Evolutionary conservation across 352 stramenopile species (phyloP), one percentile per base, ranked within the genome.

Genomic region (Plasmopara halstedii): DNA sequence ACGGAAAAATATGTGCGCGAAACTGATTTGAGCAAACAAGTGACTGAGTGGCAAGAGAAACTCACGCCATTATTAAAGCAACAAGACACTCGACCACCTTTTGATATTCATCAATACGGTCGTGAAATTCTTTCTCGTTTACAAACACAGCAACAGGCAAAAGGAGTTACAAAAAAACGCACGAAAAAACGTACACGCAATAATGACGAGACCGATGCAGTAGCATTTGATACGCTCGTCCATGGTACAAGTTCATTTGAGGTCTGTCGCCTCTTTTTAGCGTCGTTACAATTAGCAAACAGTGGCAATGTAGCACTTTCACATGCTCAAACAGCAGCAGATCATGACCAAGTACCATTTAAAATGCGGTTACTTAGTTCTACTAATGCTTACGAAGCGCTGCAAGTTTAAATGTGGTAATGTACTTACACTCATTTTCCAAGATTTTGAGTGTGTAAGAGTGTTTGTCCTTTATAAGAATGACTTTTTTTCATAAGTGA

Each of bases 281-380:
- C 88, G 13, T 94, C 83, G 9, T 58, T 97, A 37, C 88, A 97
- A 68, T 76, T 97, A 15, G 85, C 86, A 14, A 96, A 95, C 62
- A 94, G 69, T 37, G 86, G 86, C 6, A 95, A 94, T 54, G 77
- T 96, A 17, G 63, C 75, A 31, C 67, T 96, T 21, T 62, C 80
- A 14, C 84, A 96, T 46, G 81, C 60, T 23, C 64, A 73, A 25
- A 88, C 66, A 4, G 70, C 70, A 7, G 56, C 64, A 4, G 73
- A 92, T 9, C 73, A 86, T 35, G 54, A 25, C 6, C 52, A 48
- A 10, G 64, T 85, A 50, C 77, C 77, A 8, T 85, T 88, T 46
- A 29, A 81, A 54, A 88, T 88, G 73, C 55, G 80, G 40, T 34
- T 88, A 41, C 71, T 86, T 27, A 68, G 59, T 22, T 83, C 69